A percentile compares a stretch with the other conserved stretches of the same genome.
phyloP scores from a whole-genome alignment of 2,329 filamentous ascomycete genomes.

The Aspergillus latus region DNA sequence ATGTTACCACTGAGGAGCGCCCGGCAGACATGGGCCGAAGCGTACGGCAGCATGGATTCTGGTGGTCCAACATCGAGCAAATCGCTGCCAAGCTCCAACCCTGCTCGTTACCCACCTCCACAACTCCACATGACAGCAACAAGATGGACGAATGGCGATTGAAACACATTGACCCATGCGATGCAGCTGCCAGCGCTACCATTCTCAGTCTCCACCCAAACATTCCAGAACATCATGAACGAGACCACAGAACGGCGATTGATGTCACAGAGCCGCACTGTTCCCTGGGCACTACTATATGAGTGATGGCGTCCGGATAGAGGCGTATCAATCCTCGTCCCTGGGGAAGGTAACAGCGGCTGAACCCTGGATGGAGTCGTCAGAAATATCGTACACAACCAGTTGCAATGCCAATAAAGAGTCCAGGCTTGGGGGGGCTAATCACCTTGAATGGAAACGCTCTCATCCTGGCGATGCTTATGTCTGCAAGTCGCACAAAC shows the following conservation, averaged over 20 bases:
- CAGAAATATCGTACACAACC: background rate
- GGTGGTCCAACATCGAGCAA: background rate
- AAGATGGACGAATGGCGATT: conserved; percentile 3
- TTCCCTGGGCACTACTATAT: background rate
- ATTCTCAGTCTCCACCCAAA: background rate
- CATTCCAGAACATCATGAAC: conserved; percentile 7
- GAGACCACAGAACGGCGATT: conserved; percentile 1
- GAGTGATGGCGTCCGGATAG: background rate
- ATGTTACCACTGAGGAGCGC: background rate
- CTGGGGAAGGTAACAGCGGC: conserved; percentile 2
- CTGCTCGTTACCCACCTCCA: background rate
- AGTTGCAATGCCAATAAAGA: background rate
- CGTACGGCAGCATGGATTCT: background rate
- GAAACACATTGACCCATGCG: background rate
- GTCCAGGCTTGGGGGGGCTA: background rate
- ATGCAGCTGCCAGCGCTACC: background rate
- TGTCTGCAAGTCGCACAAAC: conserved; percentile 11
- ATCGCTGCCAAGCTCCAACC: background rate
- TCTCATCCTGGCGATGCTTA: conserved; percentile 1
- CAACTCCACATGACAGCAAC: background rate
- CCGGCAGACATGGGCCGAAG: background rate
- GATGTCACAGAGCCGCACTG: conserved; percentile 8
- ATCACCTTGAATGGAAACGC: background rate
- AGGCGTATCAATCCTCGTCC: background rate
- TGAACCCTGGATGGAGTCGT: background rate